Percentiles rank a stretch among this genome's conserved stretches.
Conservation (phyloP, 2,329 filamentous ascomycete genomes). For the Penicillium sclerotiorum region DNA sequence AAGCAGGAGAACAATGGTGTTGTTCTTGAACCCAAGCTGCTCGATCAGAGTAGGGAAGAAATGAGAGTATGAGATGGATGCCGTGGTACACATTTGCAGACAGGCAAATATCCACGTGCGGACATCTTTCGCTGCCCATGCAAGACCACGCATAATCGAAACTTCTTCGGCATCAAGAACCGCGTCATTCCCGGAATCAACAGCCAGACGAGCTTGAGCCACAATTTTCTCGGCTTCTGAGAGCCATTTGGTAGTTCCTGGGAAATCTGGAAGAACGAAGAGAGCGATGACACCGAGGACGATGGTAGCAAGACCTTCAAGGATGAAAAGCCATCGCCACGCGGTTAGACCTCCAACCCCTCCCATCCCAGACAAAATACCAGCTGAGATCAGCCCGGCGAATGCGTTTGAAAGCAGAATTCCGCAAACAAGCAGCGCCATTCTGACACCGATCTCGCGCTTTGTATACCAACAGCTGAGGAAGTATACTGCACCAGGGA, state of each 20-base stretch:
- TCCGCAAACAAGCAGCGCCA: constrained; percentile 16
- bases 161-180: constrained; percentile 16
- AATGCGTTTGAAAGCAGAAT: constrained; percentile 17
- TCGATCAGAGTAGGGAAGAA: constrained; percentile 25
- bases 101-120: constrained; percentile 17
- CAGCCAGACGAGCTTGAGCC: constrained; percentile 12
- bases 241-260: constrained; percentile 15
- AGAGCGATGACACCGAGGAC: constrained; percentile 43
- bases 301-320: constrained; percentile 56
- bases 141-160: constrained; percentile 9
- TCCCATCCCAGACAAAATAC: constrained; percentile 13
- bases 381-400: constrained; percentile 18
- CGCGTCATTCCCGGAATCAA: constrained; percentile 12
- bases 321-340: constrained; percentile 59
- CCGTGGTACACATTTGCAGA: constrained; percentile 14
- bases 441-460: constrained; percentile 52
- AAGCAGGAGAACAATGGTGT: constrained; percentile 18
- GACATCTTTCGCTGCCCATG: constrained; percentile 14
- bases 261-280: constrained; percentile 38
- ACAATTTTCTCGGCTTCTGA: constrained; percentile 7
- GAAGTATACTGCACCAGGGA: constrained; percentile 64
- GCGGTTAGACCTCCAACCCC: constrained; percentile 10
- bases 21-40: constrained; percentile 17
- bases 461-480: constrained; percentile 69
- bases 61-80: constrained; percentile 19